A percentile compares a stretch with the other conserved stretches of the same genome.
phyloP scores from a whole-genome alignment of 1,284 basidiomycete species.

The Malassezia vespertilionis region DNA sequence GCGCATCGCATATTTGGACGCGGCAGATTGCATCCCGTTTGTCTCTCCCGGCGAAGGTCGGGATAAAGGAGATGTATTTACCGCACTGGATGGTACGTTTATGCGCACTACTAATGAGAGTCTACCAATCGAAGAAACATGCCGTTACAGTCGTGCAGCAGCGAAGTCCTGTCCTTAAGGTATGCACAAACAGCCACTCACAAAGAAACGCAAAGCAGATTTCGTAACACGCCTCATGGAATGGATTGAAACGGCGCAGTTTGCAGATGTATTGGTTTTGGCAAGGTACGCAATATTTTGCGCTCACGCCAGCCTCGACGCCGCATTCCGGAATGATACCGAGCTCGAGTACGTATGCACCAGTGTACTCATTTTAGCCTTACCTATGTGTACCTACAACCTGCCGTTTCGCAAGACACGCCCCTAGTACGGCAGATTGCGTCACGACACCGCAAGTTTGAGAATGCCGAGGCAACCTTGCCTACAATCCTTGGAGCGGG shows the following conservation, averaged over 20 bases:
- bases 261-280: conserved; percentile 17
- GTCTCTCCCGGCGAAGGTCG: conserved; percentile 24
- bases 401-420: too few species aligned
- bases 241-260: conserved; percentile 17
- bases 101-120: background rate
- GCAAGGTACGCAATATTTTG: conserved; percentile 1
- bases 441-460: too few species aligned
- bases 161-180: conserved; percentile 30
- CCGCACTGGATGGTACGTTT: conserved; percentile 11
- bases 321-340: conserved; percentile 25
- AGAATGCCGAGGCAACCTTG: background rate
- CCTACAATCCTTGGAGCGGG: conserved; percentile 27
- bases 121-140: background rate
- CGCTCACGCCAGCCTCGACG: conserved; percentile 22
- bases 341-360: conserved; percentile 22
- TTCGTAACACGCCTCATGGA: conserved; percentile 11
- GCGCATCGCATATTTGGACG: conserved; percentile 26
- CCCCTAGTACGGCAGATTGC: too few species aligned
- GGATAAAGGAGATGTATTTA: background rate
- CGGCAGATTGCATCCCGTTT: conserved; percentile 28
- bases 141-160: conserved; percentile 30
- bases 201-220: background rate
- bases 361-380: too few species aligned
- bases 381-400: too few species aligned
- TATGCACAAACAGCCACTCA: background rate